These are phyloP conservation scores for Talaromyces amestolkiae DNA, from an alignment of 2,329 filamentous ascomycete species.

Conservation along the genomic window DNA sequence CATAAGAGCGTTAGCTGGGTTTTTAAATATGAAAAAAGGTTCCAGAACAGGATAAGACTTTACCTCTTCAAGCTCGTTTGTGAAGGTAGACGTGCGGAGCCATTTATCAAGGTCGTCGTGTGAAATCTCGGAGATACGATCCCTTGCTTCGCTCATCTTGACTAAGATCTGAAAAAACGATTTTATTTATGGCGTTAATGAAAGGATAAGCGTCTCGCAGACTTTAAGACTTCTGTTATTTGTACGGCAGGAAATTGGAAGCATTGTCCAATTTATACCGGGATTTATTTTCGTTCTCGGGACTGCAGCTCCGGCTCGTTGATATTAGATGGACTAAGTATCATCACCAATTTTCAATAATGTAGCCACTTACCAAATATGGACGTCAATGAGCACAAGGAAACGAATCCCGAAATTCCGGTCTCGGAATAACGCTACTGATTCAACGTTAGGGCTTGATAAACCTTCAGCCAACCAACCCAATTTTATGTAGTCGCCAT, in stretches of 20 bases:
- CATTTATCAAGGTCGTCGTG: conserved; percentile 21
- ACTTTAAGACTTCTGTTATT: too few relatives aligned
- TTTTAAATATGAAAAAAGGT: not conserved
- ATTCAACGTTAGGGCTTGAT: not conserved
- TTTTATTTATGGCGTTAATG: not conserved
- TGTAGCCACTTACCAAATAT: not conserved
- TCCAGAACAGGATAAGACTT: too few relatives aligned
- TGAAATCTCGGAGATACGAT: conserved; percentile 21
- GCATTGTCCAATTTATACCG: not conserved
- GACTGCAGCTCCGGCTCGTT: not conserved
- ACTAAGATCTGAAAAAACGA: not conserved
- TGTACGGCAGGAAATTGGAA: not conserved
- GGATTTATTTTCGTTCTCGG: not conserved
- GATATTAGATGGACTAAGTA: not conserved
- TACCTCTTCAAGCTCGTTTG: conserved; percentile 23
- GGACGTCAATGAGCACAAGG: not conserved
- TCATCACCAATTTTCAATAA: not conserved
- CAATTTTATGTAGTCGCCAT: not conserved
- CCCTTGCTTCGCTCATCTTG: not conserved
- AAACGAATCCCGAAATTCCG: not conserved
- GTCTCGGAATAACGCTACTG: not conserved
- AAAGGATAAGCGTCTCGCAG: not conserved
- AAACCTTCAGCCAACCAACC: not conserved
- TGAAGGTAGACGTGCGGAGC: conserved; percentile 18
- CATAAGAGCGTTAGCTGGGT: not conserved